Conservation (phyloP, 257 asterid species). For the Solanum gandarillasii region DNA sequence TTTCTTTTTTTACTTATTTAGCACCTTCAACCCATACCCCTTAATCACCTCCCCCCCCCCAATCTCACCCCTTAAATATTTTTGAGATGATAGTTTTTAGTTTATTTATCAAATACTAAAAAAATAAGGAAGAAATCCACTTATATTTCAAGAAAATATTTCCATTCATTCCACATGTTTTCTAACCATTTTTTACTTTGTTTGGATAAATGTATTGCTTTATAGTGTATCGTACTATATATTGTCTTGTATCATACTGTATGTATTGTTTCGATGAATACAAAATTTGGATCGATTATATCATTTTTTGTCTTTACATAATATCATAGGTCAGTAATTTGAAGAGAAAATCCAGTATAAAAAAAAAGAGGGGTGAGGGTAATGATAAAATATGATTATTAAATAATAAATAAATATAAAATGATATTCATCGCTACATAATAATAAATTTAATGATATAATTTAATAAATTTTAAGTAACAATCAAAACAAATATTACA, state of each 20-base stretch:
- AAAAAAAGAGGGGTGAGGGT: no score
- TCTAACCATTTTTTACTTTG: not conserved
- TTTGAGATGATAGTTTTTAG: not conserved
- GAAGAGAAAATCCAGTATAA: no score
- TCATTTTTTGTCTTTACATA: not conserved
- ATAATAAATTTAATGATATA: not conserved
- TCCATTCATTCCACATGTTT: not conserved
- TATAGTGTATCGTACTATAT: not conserved
- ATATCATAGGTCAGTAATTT: not conserved
- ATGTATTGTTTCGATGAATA: not conserved
- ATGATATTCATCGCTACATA: not conserved
- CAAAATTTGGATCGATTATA: not conserved
- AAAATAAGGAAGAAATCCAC: not conserved
- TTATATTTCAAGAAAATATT: not conserved
- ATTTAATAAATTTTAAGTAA: not conserved
- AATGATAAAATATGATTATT: not conserved
- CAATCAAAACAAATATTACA: not conserved
- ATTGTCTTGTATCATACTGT: not conserved
- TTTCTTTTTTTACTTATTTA: no score
- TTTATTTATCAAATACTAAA: not conserved
- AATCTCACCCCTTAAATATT: no score
- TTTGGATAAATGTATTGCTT: not conserved
- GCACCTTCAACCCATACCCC: not conserved
- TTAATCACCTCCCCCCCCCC: not conserved
- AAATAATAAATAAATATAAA: not conserved